Conservation (phyloP, 495 filamentous ascomycete genomes). For the Penicillium bovifimosum region DNA sequence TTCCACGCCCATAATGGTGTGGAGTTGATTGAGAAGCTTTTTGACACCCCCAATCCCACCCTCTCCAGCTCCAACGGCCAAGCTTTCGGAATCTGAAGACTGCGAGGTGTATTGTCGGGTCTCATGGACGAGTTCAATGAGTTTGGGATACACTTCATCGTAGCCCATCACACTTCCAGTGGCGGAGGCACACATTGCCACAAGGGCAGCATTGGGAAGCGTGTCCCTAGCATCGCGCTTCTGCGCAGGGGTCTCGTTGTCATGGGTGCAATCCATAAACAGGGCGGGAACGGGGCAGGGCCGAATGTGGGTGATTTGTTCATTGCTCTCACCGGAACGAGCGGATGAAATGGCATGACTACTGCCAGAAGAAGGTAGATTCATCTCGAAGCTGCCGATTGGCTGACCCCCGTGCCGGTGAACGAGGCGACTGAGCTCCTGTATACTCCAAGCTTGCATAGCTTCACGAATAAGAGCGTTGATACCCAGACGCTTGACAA, state of each 20-base stretch:
- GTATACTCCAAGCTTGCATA: constrained; percentile 97
- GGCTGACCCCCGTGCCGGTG: constrained; percentile 92
- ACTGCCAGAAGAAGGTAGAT: constrained; percentile 45
- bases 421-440: constrained; percentile 82
- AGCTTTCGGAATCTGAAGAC: constrained; percentile 52
- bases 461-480: constrained; percentile 90
- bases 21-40: constrained; percentile 85
- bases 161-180: constrained; percentile 98
- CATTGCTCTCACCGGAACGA: constrained; percentile 38
- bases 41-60: constrained; percentile 85
- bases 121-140: constrained; percentile 87
- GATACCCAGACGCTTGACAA: constrained; percentile 85
- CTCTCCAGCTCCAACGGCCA: constrained; percentile 57
- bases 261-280: constrained; percentile 99
- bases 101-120: constrained; percentile 72
- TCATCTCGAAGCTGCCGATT: constrained; percentile 92
- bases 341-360: constrained; percentile 36
- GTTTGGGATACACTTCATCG: constrained; percentile 89
- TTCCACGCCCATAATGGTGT: constrained; percentile 88
- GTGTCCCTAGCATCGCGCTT: constrained; percentile 94
- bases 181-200: constrained; percentile 90
- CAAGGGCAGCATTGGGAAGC: constrained; percentile 89
- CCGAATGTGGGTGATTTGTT: constrained; percentile 68
- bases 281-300: constrained; percentile 82
- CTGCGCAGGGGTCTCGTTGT: constrained; percentile 94